Conservation (phyloP, 2,329 filamentous ascomycete genomes). For the Ophiostoma triangulosporum region DNA sequence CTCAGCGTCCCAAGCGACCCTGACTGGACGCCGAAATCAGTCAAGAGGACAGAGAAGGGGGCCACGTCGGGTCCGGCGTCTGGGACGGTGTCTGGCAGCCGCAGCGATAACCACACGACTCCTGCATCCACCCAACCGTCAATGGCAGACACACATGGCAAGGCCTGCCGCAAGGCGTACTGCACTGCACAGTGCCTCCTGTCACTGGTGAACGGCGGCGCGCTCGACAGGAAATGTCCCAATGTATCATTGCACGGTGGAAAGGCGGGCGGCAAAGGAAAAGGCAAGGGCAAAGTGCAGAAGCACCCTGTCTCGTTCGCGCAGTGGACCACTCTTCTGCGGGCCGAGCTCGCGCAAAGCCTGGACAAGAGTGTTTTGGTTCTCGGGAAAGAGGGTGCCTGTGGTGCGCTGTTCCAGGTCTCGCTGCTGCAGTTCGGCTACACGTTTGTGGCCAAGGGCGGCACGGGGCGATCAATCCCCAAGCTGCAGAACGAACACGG, state of each 20-base stretch:
- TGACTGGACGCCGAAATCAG: not conserved
- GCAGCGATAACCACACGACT: constrained; percentile 8
- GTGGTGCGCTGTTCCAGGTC: constrained; percentile 28
- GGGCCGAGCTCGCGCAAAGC: constrained; percentile 8
- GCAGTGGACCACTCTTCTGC: constrained; percentile 4
- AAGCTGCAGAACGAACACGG: constrained; percentile 6
- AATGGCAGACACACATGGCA: not conserved
- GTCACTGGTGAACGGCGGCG: constrained; percentile 1
- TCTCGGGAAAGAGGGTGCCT: constrained; percentile 20
- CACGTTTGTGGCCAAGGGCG: constrained; percentile 17
- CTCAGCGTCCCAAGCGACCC: not conserved
- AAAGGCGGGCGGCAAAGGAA: not conserved
- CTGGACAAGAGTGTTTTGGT: constrained; percentile 20
- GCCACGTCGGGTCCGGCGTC: too few species aligned
- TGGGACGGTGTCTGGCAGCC: constrained; percentile 10
- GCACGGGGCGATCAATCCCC: not conserved
- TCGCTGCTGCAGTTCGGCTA: constrained; percentile 24
- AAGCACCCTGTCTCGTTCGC: constrained; percentile 2
- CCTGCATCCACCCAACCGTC: too few species aligned
- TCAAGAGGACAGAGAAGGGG: not conserved
- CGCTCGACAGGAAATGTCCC: constrained; percentile 2
- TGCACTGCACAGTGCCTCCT: constrained; percentile 7
- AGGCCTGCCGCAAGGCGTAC: not conserved
- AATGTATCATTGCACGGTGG: constrained; percentile 1
- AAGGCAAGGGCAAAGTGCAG: not conserved